Conservation (phyloP, 345 rosid genomes). For the Populus pruinosa region DNA sequence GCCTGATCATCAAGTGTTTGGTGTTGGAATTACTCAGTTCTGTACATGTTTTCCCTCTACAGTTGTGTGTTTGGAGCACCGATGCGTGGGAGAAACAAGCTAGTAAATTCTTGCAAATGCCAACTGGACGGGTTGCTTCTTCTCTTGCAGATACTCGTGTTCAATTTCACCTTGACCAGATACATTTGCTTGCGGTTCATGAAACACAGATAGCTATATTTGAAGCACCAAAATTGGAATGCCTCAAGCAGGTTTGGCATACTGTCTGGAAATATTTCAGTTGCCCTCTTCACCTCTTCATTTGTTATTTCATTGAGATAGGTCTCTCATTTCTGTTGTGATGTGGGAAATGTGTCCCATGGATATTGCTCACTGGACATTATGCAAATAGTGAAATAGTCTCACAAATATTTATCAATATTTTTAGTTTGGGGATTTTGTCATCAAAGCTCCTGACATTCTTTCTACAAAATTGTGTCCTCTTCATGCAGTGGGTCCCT, state of each 20-base stretch:
- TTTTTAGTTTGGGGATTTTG: neutral
- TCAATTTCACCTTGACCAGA: slow-evolving; percentile 69
- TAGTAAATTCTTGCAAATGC: slow-evolving; percentile 50
- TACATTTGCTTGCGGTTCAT: slow-evolving; percentile 64
- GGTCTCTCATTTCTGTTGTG: neutral
- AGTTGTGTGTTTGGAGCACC: slow-evolving; percentile 84
- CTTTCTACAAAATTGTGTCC: slow-evolving; percentile 12
- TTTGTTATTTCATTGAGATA: neutral
- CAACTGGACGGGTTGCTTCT: slow-evolving; percentile 43
- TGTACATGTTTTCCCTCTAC: slow-evolving; percentile 3
- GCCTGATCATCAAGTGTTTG: neutral
- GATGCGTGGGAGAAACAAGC: slow-evolving; percentile 74
- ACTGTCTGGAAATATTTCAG: neutral
- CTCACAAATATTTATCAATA: neutral
- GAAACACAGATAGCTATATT: slow-evolving; percentile 74
- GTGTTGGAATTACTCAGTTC: neutral
- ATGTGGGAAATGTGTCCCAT: neutral
- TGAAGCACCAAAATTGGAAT: slow-evolving; percentile 66
- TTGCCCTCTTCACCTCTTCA: neutral
- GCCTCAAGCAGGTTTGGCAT: slow-evolving; percentile 55
- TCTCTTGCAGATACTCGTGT: slow-evolving; percentile 71
- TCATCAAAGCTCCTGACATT: neutral
- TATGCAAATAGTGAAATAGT: neutral
- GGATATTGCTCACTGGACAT: neutral
- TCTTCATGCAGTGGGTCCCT: slow-evolving; percentile 51